phyloP scores from a whole-genome alignment of 2,329 filamentous ascomycete genomes.

The Phyllosticta paracitricarpa region DNA sequence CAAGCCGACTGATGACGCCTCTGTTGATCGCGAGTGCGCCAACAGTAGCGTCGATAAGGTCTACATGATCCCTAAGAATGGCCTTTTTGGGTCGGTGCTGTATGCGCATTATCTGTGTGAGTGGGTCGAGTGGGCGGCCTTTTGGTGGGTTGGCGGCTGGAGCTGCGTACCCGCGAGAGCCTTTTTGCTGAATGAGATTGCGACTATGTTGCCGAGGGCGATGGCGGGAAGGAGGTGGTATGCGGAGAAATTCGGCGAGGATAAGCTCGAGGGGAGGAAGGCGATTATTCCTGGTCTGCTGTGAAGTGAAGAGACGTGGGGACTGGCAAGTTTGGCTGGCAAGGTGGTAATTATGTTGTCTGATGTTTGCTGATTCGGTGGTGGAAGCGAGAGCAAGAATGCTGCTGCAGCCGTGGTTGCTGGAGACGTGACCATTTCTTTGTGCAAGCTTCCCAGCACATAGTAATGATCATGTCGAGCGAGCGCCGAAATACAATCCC shows the following conservation, averaged over 20 bases:
- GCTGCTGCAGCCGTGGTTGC: too few relatives aligned
- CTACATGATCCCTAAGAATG: slow-evolving; percentile 76
- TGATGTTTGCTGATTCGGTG: not conserved
- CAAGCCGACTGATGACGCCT: slow-evolving; percentile 27
- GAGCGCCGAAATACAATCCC: too few relatives aligned
- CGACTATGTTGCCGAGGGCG: slow-evolving; percentile 84
- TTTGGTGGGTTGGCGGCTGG: slow-evolving; percentile 62
- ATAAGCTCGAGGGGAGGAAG: slow-evolving; percentile 65
- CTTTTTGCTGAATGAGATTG: slow-evolving; percentile 78
- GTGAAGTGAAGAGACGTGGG: slow-evolving; percentile 14
- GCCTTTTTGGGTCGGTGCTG: slow-evolving; percentile 71
- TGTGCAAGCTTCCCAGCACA: too few relatives aligned
- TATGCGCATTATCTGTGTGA: slow-evolving; percentile 94
- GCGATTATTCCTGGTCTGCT: slow-evolving; percentile 57
- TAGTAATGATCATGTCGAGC: too few relatives aligned
- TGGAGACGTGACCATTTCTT: too few relatives aligned
- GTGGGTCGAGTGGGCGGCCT: slow-evolving; percentile 93
- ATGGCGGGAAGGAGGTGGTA: slow-evolving; percentile 80
- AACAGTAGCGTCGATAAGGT: slow-evolving; percentile 56
- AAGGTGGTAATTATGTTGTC: not conserved
- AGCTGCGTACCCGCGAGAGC: slow-evolving; percentile 63
- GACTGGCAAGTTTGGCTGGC: not conserved
- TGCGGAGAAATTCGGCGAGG: slow-evolving; percentile 72
- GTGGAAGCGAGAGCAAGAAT: too few relatives aligned
- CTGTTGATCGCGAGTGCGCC: not conserved